Evolutionary conservation across 2,329 filamentous ascomycete genomes (phyloP), one percentile per base, ranked within the genome.

Genomic region (Tolypocladium amazonense): DNA sequence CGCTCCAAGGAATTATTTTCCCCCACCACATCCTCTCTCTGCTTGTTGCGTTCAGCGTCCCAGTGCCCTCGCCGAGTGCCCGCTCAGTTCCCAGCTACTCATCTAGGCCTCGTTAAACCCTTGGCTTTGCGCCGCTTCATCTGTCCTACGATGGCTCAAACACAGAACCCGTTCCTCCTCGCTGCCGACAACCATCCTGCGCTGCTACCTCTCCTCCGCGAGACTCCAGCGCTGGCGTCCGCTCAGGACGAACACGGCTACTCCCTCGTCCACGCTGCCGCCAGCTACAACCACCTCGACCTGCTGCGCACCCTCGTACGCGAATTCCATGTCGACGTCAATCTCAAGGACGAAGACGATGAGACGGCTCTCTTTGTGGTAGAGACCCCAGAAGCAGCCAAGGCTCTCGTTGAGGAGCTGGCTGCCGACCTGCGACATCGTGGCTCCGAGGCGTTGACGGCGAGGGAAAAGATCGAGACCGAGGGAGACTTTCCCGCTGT

Each of bases 361-460:
- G 94, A 99, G 75, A 97, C 93, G 1, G 89, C 93, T n/a, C 79
- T 99, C 5, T 99, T 96, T 70, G 90, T 92, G n/a, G 86, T 87
- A 35, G 94, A 99, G 74, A 90, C 85, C 0, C 79, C 88, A 56
- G 87, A 89, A 4, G 87, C 91, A 52, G 93, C 93, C 25, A 84
- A 84, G 66, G 83, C 87, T 58, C 79, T 99, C 9, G 83, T 97
- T 3, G 90, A 95, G 68, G 91, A 96, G 72, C 79, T 97, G 3
- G 84, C 86, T 6, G 84, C 89, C 38, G 86, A 96, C 66, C 73
- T 83, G 43, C 75, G 74, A 25, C 78, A 87, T 61, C 81, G 76
- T 65, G 92, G 94, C 64, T 77, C 81, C 27, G 90, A 95, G 20
- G 92, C 89, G 3, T 76, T 88, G 69, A 96, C 88, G 0, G 92